Percentiles rank a stretch among this genome's conserved stretches.
Evolutionary conservation across 805 yeast genomes (phyloP).

Genomic region (Lipomyces sp.): DNA sequence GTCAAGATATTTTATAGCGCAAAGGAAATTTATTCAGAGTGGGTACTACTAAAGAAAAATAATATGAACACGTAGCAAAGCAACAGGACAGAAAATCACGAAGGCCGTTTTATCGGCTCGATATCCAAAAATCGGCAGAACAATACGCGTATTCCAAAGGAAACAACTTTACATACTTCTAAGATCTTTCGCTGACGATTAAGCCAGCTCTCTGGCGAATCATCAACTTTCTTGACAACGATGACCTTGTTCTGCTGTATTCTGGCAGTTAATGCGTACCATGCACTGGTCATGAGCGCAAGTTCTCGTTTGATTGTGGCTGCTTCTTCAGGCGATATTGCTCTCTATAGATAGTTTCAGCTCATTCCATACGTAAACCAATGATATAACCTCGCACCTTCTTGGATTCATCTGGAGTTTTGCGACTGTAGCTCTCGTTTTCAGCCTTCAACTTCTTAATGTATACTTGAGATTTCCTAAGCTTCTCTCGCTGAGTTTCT

Average conservation of each 20-base stretch:
- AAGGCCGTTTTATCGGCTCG: background rate
- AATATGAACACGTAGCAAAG: background rate
- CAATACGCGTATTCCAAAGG: conserved; percentile 2
- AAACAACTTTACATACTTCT: conserved; percentile 29
- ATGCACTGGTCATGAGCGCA: conserved; percentile 41
- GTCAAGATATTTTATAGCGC: background rate
- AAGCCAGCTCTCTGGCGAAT: conserved; percentile 42
- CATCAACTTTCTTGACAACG: conserved; percentile 38
- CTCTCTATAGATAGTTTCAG: conserved; percentile 1
- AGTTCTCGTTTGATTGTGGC: conserved; percentile 34
- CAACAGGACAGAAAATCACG: background rate
- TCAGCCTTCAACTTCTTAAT: conserved; percentile 27
- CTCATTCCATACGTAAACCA: background rate
- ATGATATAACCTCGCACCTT: background rate
- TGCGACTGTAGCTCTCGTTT: conserved; percentile 13
- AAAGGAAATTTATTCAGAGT: background rate
- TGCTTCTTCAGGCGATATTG: conserved; percentile 29
- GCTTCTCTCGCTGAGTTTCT: conserved; percentile 30
- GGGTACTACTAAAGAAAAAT: background rate
- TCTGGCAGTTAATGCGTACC: conserved; percentile 41
- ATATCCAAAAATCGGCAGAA: conserved; percentile 4
- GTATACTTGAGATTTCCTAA: conserved; percentile 28
- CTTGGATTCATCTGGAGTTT: background rate
- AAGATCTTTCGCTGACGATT: conserved; percentile 40
- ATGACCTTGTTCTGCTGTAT: conserved; percentile 41